Conservation (phyloP, 2,329 filamentous ascomycete species). For the Drechslerella coelobrocha region DNA sequence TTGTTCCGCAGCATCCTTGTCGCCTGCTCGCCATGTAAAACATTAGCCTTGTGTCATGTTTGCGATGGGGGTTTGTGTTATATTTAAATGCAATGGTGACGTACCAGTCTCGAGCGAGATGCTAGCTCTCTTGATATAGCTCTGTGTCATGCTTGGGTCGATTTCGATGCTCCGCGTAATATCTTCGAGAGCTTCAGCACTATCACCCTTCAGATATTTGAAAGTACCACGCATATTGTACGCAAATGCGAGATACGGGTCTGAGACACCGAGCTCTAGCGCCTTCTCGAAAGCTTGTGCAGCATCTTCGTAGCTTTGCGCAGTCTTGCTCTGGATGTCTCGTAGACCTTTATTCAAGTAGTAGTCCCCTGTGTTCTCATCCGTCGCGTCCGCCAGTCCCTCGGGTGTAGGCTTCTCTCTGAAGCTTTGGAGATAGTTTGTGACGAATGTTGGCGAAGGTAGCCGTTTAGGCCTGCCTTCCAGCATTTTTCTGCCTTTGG, state of each 20-base stretch:
- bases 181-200: slow-evolving; percentile 79
- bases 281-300: slow-evolving; percentile 85
- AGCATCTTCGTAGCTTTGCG: slow-evolving; percentile 89
- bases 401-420: slow-evolving; percentile 78
- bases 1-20: slow-evolving; percentile 81
- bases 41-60: slow-evolving; percentile 52
- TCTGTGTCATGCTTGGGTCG: slow-evolving; percentile 86
- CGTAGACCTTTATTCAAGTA: slow-evolving; percentile 83
- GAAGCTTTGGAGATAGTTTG: slow-evolving; percentile 99
- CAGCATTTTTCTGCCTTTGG: slow-evolving; percentile 89
- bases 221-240: slow-evolving; percentile 98
- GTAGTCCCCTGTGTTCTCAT: slow-evolving; percentile 79
- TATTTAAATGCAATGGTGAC: slow-evolving; percentile 54
- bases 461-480: slow-evolving; percentile 81
- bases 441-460: slow-evolving; percentile 93
- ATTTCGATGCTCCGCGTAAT: slow-evolving; percentile 92
- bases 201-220: slow-evolving; percentile 88
- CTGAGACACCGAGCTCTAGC: slow-evolving; percentile 79
- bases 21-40: slow-evolving; percentile 62
- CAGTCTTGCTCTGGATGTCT: slow-evolving; percentile 78
- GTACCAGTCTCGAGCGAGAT: slow-evolving; percentile 92
- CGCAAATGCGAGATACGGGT: slow-evolving; percentile 83
- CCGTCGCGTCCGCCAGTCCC: slow-evolving; percentile 82
- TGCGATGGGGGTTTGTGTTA: neutral
- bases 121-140: slow-evolving; percentile 97